phyloP scores from a whole-genome alignment of 2,329 filamentous ascomycete genomes.

The Colletotrichum theobromicola region DNA sequence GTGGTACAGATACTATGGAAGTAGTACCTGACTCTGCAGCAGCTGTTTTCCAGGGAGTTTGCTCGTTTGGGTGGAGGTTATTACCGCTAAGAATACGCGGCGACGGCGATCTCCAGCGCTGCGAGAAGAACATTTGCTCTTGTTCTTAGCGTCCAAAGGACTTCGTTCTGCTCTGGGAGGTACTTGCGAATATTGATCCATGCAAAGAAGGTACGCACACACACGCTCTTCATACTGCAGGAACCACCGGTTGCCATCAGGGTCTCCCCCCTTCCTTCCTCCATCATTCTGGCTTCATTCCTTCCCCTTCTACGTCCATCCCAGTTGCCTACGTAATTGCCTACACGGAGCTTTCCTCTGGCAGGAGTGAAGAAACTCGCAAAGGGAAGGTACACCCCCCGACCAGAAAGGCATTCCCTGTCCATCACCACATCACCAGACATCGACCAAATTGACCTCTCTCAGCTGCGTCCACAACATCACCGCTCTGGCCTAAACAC shows the following conservation, averaged over 20 bases:
- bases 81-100: not conserved
- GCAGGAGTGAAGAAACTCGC: not conserved
- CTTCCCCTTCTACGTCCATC: not conserved
- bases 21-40: not conserved
- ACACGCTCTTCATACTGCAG: not conserved
- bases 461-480: not conserved
- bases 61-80: not conserved
- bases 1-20: no score
- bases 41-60: not conserved
- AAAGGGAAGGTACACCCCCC: not conserved
- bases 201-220: no score
- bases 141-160: not conserved
- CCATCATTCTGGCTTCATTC: not conserved
- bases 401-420: not conserved
- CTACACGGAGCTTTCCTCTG: not conserved
- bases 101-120: not conserved
- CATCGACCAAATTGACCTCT: not conserved
- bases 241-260: not conserved
- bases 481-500: not conserved
- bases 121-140: not conserved
- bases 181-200: not conserved
- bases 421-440: not conserved
- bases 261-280: not conserved
- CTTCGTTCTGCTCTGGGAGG: not conserved
- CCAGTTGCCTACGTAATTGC: not conserved